These are phyloP conservation scores for Globisporangium nodosum DNA, from an alignment of 352 stramenopile species.

Conservation along the genomic window DNA sequence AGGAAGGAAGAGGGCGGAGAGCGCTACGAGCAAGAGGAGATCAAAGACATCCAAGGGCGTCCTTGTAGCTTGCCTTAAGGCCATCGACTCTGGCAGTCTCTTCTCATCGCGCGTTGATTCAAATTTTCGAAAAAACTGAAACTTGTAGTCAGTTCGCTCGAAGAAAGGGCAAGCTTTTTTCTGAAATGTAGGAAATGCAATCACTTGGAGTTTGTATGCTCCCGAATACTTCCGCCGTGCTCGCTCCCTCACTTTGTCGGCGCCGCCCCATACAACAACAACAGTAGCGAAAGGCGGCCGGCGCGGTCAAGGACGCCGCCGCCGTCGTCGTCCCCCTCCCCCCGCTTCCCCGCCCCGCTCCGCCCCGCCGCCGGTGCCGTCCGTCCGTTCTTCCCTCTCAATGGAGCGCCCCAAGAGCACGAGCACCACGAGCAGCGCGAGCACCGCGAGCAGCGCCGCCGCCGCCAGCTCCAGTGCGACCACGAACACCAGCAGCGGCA, in stretches of 20 bases:
- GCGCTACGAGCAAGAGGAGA: too few species aligned
- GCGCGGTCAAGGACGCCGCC: neutral
- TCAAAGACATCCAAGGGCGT: too few species aligned
- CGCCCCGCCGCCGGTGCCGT: neutral
- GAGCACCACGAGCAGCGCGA: constrained; percentile 2
- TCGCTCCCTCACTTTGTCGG: neutral
- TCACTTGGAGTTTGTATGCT: constrained; percentile 5
- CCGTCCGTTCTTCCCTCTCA: neutral
- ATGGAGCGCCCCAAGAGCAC: constrained; percentile 2
- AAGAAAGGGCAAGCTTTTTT: neutral
- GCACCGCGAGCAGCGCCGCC: neutral
- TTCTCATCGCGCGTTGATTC: too few species aligned
- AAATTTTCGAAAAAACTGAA: too few species aligned
- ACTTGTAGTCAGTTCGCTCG: neutral
- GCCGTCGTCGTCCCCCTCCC: neutral
- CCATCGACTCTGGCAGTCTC: too few species aligned
- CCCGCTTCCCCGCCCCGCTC: neutral
- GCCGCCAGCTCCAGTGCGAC: neutral
- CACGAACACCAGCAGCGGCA: neutral
- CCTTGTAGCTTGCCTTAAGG: too few species aligned
- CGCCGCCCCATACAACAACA: neutral
- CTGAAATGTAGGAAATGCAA: too few species aligned
- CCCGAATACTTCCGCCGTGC: neutral
- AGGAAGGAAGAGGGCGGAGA: too few species aligned
- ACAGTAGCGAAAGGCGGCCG: too few species aligned